Evolutionary conservation across 805 yeast species (phyloP).

Genomic region (Candida manassasensis): DNA sequence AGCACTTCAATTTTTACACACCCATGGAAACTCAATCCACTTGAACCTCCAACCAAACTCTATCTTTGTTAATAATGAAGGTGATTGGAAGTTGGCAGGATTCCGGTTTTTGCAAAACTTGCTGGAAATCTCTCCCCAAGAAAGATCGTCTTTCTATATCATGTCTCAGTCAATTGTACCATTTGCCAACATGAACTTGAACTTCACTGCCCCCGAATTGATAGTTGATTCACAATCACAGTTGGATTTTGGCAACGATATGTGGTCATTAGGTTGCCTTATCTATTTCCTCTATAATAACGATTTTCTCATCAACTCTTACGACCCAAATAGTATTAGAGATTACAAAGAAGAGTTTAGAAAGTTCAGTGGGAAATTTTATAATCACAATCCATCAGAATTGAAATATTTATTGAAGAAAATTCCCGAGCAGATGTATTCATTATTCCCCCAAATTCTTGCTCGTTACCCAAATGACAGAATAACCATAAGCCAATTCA

Average conservation of each 20-base stretch:
- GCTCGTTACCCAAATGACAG: slow-evolving; percentile 55
- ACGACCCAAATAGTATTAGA: slow-evolving; percentile 46
- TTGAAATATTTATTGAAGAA: slow-evolving; percentile 44
- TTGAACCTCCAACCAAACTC: slow-evolving; percentile 74
- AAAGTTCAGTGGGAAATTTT: slow-evolving; percentile 44
- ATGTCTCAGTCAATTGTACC: slow-evolving; percentile 78
- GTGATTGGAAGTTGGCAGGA: slow-evolving; percentile 93
- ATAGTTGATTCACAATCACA: slow-evolving; percentile 51
- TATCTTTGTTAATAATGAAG: slow-evolving; percentile 70
- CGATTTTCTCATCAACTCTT: slow-evolving; percentile 39
- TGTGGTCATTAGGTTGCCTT: slow-evolving; percentile 78
- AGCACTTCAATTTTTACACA: slow-evolving; percentile 80
- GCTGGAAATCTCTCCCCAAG: slow-evolving; percentile 44
- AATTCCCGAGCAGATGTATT: slow-evolving; percentile 54
- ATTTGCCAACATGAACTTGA: slow-evolving; percentile 64
- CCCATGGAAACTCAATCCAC: slow-evolving; percentile 69
- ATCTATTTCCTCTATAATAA: slow-evolving; percentile 63
- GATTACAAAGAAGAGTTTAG: slow-evolving; percentile 56
- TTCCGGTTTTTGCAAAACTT: slow-evolving; percentile 46
- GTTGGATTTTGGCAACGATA: slow-evolving; percentile 66
- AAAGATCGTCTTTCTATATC: slow-evolving; percentile 54
- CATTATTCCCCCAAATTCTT: slow-evolving; percentile 49
- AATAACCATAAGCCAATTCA: slow-evolving; percentile 57
- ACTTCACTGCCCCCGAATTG: slow-evolving; percentile 82
- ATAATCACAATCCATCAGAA: slow-evolving; percentile 30